Evolutionary conservation across 2,329 filamentous ascomycete species (phyloP).

Genomic region (Pestalotiopsis sp.): DNA sequence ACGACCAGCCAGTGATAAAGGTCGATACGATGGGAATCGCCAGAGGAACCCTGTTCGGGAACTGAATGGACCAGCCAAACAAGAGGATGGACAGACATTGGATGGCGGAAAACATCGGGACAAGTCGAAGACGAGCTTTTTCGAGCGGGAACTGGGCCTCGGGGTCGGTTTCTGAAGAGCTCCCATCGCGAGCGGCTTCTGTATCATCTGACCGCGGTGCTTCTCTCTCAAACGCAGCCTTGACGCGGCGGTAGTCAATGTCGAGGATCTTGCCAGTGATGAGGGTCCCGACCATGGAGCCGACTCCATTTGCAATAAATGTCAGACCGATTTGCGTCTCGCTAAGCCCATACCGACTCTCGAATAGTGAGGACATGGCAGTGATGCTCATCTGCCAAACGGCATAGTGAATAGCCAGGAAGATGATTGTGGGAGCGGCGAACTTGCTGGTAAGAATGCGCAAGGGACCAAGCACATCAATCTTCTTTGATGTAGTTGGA

Average conservation of each 20-base stretch:
- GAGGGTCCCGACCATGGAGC: constrained; percentile 15
- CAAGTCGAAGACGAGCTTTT: constrained; percentile 2
- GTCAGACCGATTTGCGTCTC: constrained; percentile 17
- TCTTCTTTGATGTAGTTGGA: constrained; percentile 30
- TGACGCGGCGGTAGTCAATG: constrained; percentile 31
- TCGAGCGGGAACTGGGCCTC: constrained; percentile 13
- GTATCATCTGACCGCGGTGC: not conserved
- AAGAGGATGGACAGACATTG: not conserved
- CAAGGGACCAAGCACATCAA: constrained; percentile 49
- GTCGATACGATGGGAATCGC: constrained; percentile 8
- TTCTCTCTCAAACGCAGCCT: constrained; percentile 34
- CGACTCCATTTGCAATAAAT: constrained; percentile 18
- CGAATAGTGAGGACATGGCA: constrained; percentile 52
- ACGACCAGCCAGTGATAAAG: constrained; percentile 6
- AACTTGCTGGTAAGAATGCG: constrained; percentile 48
- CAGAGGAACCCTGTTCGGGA: constrained; percentile 13
- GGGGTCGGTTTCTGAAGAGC: constrained; percentile 15
- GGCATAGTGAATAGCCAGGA: constrained; percentile 52
- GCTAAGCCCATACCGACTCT: constrained; percentile 25
- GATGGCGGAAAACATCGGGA: constrained; percentile 2
- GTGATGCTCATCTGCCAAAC: constrained; percentile 61
- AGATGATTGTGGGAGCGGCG: constrained; percentile 46
- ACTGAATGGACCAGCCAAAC: constrained; percentile 41
- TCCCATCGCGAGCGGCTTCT: constrained; percentile 8
- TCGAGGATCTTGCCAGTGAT: constrained; percentile 20